Conservation (phyloP, 2,329 filamentous ascomycete genomes). For the Boeremia exigua region DNA sequence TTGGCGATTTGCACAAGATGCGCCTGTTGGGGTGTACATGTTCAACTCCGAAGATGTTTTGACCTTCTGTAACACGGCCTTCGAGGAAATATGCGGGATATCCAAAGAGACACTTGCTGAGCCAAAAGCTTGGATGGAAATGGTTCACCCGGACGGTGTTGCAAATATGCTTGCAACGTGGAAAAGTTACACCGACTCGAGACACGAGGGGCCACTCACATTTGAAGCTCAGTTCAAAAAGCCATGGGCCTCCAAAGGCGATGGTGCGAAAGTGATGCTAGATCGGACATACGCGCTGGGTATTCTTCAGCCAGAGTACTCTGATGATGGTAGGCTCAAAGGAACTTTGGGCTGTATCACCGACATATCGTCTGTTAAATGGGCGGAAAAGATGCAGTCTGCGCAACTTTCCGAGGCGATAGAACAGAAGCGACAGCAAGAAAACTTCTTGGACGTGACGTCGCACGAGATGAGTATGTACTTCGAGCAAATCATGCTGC, state of each 20-base stretch:
- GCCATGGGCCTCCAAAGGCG: conserved; percentile 56
- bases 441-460: conserved; percentile 80
- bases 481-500: accelerated
- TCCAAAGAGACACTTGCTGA: conserved; percentile 60
- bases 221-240: conserved; percentile 77
- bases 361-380: conserved; percentile 85
- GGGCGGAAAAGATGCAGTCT: conserved; percentile 78
- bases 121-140: conserved; percentile 74
- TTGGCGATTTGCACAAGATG: conserved; percentile 80
- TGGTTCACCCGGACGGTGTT: conserved; percentile 63
- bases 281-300: conserved; percentile 77
- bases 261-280: conserved; percentile 59
- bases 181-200: conserved; percentile 3
- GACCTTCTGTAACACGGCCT: conserved; percentile 80
- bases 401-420: conserved; percentile 78
- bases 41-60: conserved; percentile 71
- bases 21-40: conserved; percentile 83
- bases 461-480: conserved; percentile 70
- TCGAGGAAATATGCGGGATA: conserved; percentile 69
- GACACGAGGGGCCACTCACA: conserved; percentile 58
- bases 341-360: conserved; percentile 80
- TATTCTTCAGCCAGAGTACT: conserved; percentile 74
- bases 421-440: conserved; percentile 78
- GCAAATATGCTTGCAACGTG: conserved; percentile 32
- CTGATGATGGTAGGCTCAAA: conserved; percentile 67